These are phyloP conservation scores for Candida berthetii DNA, from an alignment of 805 yeast genomes.

Conservation along the genomic window DNA sequence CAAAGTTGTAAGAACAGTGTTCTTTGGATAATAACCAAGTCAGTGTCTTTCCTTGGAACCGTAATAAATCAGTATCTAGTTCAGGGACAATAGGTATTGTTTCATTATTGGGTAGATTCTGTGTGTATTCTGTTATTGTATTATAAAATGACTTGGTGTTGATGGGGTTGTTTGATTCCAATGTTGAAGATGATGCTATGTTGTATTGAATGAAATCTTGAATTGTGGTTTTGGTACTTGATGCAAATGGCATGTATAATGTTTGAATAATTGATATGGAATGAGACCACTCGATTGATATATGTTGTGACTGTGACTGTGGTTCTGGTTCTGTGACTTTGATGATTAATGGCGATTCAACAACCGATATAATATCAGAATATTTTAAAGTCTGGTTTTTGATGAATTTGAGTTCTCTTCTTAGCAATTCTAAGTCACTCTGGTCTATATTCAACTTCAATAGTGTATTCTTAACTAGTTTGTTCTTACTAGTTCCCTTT, in stretches of 20 bases:
- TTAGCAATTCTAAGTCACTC: too few species aligned
- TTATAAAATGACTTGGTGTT: constrained; percentile 41
- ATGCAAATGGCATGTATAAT: neutral
- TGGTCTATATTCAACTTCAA: too few species aligned
- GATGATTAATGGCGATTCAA: too few species aligned
- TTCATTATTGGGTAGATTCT: constrained; percentile 9
- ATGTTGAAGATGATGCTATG: neutral
- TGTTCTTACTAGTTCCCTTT: too few species aligned
- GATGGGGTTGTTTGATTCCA: constrained; percentile 1
- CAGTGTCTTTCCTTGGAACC: constrained; percentile 49
- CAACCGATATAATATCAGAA: too few species aligned
- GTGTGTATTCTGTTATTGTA: constrained; percentile 39
- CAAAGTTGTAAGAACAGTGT: constrained; percentile 29
- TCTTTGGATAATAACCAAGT: constrained; percentile 53
- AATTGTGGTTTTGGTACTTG: neutral
- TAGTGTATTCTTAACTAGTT: too few species aligned
- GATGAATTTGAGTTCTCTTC: too few species aligned
- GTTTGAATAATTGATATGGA: neutral
- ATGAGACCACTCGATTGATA: neutral
- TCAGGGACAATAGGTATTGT: constrained; percentile 30
- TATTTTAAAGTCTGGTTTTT: too few species aligned
- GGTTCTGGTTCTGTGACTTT: too few species aligned
- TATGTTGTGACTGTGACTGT: too few species aligned
- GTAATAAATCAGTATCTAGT: constrained; percentile 34
- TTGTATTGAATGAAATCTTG: neutral